phyloP scores from a whole-genome alignment of 108 stramenopile species.

The Mediolabrus comicus region DNA sequence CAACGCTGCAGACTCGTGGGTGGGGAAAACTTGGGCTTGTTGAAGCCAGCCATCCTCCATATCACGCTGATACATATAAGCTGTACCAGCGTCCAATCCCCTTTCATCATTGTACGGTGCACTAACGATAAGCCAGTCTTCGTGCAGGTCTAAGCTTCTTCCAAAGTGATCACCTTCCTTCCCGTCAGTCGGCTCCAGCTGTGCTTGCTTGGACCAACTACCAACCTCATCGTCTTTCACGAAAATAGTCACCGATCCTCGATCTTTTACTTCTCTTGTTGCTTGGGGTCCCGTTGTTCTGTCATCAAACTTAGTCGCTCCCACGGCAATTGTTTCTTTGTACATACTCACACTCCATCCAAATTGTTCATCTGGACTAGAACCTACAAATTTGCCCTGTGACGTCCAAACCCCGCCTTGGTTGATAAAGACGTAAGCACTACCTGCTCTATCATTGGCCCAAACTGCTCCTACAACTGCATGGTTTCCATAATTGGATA shows the following conservation, averaged over 20 bases:
- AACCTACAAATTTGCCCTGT: neutral
- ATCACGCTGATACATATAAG: neutral
- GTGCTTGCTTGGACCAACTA: neutral
- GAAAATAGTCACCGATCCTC: neutral
- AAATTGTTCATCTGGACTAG: constrained; percentile 2
- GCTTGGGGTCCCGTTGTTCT: neutral
- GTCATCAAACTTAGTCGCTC: neutral
- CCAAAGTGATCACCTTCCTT: constrained; percentile 5
- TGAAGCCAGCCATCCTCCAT: neutral
- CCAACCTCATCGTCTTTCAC: neutral
- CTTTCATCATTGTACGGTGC: neutral
- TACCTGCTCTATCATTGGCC: constrained; percentile 2
- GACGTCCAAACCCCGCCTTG: neutral
- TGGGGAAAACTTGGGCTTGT: neutral
- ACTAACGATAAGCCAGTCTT: constrained; percentile 3
- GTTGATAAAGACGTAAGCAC: constrained; percentile 4
- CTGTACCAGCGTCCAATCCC: neutral
- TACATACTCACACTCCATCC: constrained; percentile 4
- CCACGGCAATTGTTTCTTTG: neutral
- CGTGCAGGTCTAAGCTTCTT: constrained; percentile 4
- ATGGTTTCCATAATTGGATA: constrained; percentile 5
- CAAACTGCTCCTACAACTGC: constrained; percentile 7
- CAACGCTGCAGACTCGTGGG: neutral
- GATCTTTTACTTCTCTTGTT: neutral
- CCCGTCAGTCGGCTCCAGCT: neutral